Evolutionary conservation across 164 flowering plant species (phyloP), one percentile per base, ranked within the genome.

Genomic region (Stephania yunnanensis): DNA sequence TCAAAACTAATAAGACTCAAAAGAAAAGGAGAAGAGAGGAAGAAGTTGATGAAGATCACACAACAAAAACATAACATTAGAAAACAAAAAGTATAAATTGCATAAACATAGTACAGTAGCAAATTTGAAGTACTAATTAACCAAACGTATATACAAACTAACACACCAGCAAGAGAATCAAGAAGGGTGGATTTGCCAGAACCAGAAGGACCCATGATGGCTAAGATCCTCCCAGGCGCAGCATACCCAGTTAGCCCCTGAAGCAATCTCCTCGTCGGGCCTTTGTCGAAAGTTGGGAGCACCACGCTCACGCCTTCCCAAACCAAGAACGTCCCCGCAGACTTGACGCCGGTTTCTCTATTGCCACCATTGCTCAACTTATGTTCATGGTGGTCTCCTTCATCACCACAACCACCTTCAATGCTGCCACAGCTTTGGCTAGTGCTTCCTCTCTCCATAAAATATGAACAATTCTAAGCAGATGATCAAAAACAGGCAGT

Each of bases 261-360:
- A 19, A 90, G 85, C 79, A 90, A 69, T 80, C 87, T 82, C 78
- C 71, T 85, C 5, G 87, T 85, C 0, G 84, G 84, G 25, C 85
- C 83, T 17, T 87, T 74, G 2, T 87, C 87, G 30, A 86, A 83
- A 71, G 84, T 86, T 3, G 89, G 89, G 11, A 90, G 72, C 66
- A 90, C 83, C 72, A 87, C 92, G 4, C 69, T 83, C 3, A 90
- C 83, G 80, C 87, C 89, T 67, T 85, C 85, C 94, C 94, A 90
- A 29, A 83, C 91, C 85, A 90, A 80, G 70, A 78, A 86, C 1
- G 77, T 77, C 0, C 46, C 74, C 0, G 36, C 64, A 6, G n/a
- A 2, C 1, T 25, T 22, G 22, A 1, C 74, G 5, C 69, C 78
- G n/a, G 69, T 8, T 48, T 4, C 42, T 36, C 42, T 36, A 36